Percentiles rank a stretch among this genome's conserved stretches.
These are phyloP conservation scores for Mortierella sp. DNA, from an alignment of 371 early-diverging fungal genomes.

Conservation along the genomic window DNA sequence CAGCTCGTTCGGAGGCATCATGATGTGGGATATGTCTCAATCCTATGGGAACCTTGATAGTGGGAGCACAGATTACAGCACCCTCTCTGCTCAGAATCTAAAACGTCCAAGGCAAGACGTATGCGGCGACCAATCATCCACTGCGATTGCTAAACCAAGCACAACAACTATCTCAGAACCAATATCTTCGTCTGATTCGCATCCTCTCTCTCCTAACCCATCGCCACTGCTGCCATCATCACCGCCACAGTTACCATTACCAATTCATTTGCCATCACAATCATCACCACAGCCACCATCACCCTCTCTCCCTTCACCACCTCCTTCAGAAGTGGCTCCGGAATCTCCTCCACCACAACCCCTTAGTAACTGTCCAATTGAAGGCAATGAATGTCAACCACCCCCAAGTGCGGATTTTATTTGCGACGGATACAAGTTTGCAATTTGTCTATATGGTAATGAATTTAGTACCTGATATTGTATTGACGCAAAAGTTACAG, in stretches of 20 bases:
- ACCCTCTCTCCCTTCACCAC: background rate
- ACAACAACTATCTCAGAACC: background rate
- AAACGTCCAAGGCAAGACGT: constrained; percentile 21
- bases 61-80: constrained; percentile 12
- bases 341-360: background rate
- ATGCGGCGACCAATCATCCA: constrained; percentile 3
- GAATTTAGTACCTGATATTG: background rate
- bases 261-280: background rate
- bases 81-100: constrained; percentile 25
- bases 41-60: constrained; percentile 36
- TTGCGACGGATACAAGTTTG: constrained; percentile 35
- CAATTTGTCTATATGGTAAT: constrained; percentile 17
- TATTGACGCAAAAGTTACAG: too few relatives aligned
- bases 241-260: background rate
- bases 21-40: constrained; percentile 70
- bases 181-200: background rate
- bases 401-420: background rate
- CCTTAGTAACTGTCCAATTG: constrained; percentile 20
- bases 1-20: constrained; percentile 75
- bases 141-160: background rate
- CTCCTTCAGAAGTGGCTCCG: background rate
- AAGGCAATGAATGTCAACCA: constrained; percentile 16
- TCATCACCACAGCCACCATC: background rate
- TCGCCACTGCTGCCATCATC: background rate
- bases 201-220: too few relatives aligned